These are phyloP conservation scores for Termitomyces sp. DNA, from an alignment of 768 basidiomycete species.

Conservation along the genomic window DNA sequence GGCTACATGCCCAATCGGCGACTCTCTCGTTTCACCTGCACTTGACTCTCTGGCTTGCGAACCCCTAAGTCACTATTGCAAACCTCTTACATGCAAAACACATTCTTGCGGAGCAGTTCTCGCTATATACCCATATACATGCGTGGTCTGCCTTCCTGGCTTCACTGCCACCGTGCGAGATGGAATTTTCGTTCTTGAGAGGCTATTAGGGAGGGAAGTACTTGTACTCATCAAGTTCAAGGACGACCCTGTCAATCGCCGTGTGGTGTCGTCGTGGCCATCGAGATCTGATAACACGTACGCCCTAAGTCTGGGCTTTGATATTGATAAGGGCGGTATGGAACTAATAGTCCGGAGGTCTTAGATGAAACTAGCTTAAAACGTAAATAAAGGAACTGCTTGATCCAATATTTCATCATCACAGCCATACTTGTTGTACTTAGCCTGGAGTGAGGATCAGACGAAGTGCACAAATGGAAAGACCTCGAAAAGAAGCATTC, in stretches of 20 bases:
- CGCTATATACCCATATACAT: conserved; percentile 36
- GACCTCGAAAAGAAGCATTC: no score
- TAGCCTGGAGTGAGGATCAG: no score
- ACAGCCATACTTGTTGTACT: no score
- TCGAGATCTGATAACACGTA: conserved; percentile 38
- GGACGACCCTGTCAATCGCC: conserved; percentile 34
- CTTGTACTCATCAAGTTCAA: conserved; percentile 41
- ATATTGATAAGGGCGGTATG: conserved; percentile 41
- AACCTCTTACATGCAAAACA: conserved; percentile 48
- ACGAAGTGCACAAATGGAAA: no score
- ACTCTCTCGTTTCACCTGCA: conserved; percentile 34
- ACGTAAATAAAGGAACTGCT: background rate
- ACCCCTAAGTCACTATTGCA: conserved; percentile 42
- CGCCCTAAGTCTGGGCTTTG: conserved; percentile 35
- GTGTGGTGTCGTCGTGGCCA: conserved; percentile 45
- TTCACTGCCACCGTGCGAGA: conserved; percentile 51
- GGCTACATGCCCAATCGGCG: conserved; percentile 47
- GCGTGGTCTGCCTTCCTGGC: conserved; percentile 55
- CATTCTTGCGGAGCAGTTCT: conserved; percentile 36
- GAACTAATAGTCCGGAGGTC: conserved; percentile 28
- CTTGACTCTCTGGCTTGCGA: conserved; percentile 46
- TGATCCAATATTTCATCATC: no score
- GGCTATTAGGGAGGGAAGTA: conserved; percentile 44
- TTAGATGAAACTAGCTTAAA: background rate
- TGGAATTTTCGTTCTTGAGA: conserved; percentile 45